Conservation (phyloP, 1,284 basidiomycete species). For the Ustilago loliicola region DNA sequence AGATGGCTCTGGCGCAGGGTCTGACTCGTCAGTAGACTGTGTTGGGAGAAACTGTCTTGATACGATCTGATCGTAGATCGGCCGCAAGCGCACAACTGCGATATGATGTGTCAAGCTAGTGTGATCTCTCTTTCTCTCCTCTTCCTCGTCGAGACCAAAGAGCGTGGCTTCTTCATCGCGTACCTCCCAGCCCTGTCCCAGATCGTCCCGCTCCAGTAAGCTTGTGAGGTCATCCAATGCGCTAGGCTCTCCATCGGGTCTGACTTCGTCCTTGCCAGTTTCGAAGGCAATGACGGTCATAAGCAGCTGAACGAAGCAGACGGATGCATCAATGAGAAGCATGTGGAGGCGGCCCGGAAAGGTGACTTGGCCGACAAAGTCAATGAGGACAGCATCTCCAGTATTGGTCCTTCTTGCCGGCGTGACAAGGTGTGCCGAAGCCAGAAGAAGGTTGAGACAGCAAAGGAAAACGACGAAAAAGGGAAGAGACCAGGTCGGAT, state of each 20-base stretch:
- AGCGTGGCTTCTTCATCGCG: constrained; percentile 46
- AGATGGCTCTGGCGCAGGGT: constrained; percentile 2
- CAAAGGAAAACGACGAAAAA: constrained; percentile 46
- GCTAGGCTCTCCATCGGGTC: constrained; percentile 38
- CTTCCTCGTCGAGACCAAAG: constrained; percentile 30
- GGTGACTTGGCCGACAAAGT: constrained; percentile 58
- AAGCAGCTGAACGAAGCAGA: constrained; percentile 43
- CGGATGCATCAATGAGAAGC: constrained; percentile 34
- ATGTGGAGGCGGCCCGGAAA: constrained; percentile 45
- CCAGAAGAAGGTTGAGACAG: constrained; percentile 38
- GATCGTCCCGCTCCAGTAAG: constrained; percentile 10
- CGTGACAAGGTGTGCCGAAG: constrained; percentile 33
- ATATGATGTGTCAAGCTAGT: constrained; percentile 45
- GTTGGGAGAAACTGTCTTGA: constrained; percentile 23
- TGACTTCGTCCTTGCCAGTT: constrained; percentile 38
- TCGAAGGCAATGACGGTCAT: constrained; percentile 49
- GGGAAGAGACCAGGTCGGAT: constrained; percentile 44
- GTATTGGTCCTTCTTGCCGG: constrained; percentile 18
- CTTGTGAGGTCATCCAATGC: constrained; percentile 31
- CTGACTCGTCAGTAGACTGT: background rate
- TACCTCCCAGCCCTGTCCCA: constrained; percentile 47
- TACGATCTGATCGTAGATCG: constrained; percentile 33
- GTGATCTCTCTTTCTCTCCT: constrained; percentile 15
- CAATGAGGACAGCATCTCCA: constrained; percentile 49
- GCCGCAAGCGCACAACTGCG: constrained; percentile 29